Base-by-base conservation (phyloP, 345 rosid genomes). In the Alliaria petiolata region DNA sequence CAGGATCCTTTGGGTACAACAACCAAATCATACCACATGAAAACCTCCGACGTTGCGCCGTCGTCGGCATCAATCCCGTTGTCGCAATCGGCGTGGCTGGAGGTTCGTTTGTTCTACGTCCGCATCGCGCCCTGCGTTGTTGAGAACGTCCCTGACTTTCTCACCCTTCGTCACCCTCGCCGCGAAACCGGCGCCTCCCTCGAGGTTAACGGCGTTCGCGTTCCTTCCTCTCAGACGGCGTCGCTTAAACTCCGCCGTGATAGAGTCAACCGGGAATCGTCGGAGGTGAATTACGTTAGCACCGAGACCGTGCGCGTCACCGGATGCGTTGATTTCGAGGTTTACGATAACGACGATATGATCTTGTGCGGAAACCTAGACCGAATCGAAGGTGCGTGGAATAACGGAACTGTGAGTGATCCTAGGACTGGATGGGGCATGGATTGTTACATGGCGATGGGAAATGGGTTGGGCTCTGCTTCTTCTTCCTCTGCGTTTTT, bases 271-370 rank as follows among this genome's bases (percentile, higher is more conserved):
- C 72, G 82, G 82, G 93, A 93, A 26, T 70, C 87, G 0, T 88
- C 83, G 17, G 98, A 91, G 85, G 98, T 85, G 25, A 91, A 96
- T 6, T 93, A 87, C 66, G 85, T 91, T 5, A 86, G 89, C 86
- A 93, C 97, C 14, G 96, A 93, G 54, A 71, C 83, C 75, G 91
- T 93, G 15, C 87, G 93, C 14, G 82, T 89, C 15, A 82, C 92
- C 0, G 95, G 98, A 8, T 90, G 85, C 17, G 80, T 87, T 12
- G 96, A 91, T 65, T 85, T 93, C 70, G 97, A 91, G 85, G 96
- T 86, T 4, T 72, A 83, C 60, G 87, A 89, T 69, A 67, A 75
- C 7, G 79, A 64, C 2, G 93, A 84, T 16, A 72, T 83, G 81
- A 70, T 89, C 3, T 62, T 93, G 65, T 93, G 95, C 51, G 98